Percentiles rank a stretch among this genome's conserved stretches.
Conservation (phyloP, 176 grass and related monocot genomes). For the Musa itinerans region DNA sequence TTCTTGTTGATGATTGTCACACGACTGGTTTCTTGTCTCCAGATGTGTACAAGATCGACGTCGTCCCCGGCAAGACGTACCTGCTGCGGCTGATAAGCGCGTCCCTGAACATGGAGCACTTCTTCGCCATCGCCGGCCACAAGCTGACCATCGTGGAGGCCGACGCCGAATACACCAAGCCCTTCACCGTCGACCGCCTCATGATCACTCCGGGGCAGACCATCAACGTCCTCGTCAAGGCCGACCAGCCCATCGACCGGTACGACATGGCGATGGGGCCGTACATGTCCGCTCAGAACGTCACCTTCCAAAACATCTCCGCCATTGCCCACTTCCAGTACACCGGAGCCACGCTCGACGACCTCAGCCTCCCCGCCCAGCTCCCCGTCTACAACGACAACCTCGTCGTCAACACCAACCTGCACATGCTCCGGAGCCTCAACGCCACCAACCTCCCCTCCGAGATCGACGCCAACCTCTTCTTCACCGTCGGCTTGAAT, state of each 20-base stretch:
- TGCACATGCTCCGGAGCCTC: constrained; percentile 40
- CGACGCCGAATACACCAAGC: constrained; percentile 65
- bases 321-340: constrained; percentile 44
- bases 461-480: constrained; percentile 36
- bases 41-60: constrained; percentile 72
- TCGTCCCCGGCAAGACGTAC: constrained; percentile 48
- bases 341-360: not conserved
- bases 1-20: not conserved
- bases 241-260: constrained; percentile 12
- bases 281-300: constrained; percentile 42
- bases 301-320: constrained; percentile 77
- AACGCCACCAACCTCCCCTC: constrained; percentile 35
- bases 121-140: constrained; percentile 81
- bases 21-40: not conserved
- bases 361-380: constrained; percentile 11
- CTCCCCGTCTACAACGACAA: constrained; percentile 63
- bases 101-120: constrained; percentile 79
- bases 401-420: constrained; percentile 27
- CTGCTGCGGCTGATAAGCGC: constrained; percentile 73
- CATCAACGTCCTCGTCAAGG: constrained; percentile 55
- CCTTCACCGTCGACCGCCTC: constrained; percentile 33
- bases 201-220: constrained; percentile 72
- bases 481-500: constrained; percentile 67
- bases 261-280: constrained; percentile 58
- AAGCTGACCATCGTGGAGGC: constrained; percentile 60